Conservation (phyloP, 2,329 filamentous ascomycete genomes). For the Exophiala aquamarina region DNA sequence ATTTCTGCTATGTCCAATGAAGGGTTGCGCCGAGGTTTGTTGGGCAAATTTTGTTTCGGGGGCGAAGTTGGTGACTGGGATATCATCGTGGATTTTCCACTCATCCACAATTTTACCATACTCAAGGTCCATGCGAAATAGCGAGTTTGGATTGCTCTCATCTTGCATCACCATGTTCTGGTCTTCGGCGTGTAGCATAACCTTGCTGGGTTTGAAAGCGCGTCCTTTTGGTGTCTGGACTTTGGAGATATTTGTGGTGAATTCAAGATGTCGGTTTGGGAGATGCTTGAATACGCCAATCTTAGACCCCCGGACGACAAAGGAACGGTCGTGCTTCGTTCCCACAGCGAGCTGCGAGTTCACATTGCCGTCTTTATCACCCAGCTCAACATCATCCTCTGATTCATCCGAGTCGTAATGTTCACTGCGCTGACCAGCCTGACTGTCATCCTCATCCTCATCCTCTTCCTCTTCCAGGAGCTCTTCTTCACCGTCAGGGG, state of each 20-base stretch:
- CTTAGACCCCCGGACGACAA: conserved; percentile 94
- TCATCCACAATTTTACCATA: conserved; percentile 98
- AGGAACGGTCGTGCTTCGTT: conserved; percentile 95
- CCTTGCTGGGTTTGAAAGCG: conserved; percentile 90
- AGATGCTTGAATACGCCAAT: conserved; percentile 99
- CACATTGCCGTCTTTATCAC: conserved; percentile 73
- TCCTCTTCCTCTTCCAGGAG: conserved; percentile 59
- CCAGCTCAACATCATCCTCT: conserved; percentile 69
- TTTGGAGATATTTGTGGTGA: conserved; percentile 95
- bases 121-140: conserved; percentile 97
- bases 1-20: conserved; percentile 89
- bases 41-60: conserved; percentile 97
- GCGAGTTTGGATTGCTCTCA: conserved; percentile 75
- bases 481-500: conserved; percentile 56
- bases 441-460: conserved; percentile 60
- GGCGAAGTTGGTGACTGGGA: conserved; percentile 85
- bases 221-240: conserved; percentile 85
- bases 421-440: conserved; percentile 68
- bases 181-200: conserved; percentile 93
- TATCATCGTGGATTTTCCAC: conserved; percentile 97
- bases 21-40: conserved; percentile 93
- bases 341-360: conserved; percentile 95
- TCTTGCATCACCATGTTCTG: conserved; percentile 88
- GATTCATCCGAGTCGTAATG: conserved; percentile 76
- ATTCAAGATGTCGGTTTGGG: conserved; percentile 85